phyloP scores from a whole-genome alignment of 225 moss, liverwort and hornwort genomes.

The Neckera pumila region DNA sequence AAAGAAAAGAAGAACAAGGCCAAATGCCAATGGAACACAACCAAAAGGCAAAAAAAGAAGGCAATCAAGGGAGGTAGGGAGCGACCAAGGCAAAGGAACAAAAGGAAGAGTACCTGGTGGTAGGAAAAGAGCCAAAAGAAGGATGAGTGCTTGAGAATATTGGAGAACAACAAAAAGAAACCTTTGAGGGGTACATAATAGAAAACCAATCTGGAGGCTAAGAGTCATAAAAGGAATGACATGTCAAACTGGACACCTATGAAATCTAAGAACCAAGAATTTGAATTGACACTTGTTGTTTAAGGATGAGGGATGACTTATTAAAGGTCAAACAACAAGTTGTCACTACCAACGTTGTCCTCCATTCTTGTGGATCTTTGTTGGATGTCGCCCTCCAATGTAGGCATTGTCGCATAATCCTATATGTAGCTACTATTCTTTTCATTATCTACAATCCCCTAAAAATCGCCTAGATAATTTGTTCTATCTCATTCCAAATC shows the following conservation, averaged over 20 bases:
- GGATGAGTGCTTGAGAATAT: accelerated
- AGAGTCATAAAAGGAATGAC: neutral
- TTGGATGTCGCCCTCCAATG: neutral
- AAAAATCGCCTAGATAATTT: too few relatives aligned
- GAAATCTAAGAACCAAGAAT: too few relatives aligned
- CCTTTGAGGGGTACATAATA: neutral
- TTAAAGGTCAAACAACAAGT: too few relatives aligned
- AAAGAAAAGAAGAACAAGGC: neutral
- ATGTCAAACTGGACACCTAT: too few relatives aligned
- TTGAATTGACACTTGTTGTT: too few relatives aligned
- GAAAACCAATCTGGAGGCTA: accelerated
- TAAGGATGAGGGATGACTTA: too few relatives aligned
- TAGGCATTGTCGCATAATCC: accelerated
- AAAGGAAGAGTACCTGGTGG: accelerated
- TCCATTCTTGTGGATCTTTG: neutral
- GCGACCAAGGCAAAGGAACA: accelerated
- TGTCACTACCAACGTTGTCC: neutral
- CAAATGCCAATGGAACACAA: neutral
- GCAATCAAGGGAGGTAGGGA: accelerated
- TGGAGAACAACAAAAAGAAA: accelerated
- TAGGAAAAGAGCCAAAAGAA: accelerated
- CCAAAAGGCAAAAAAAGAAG: accelerated
- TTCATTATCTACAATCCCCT: too few relatives aligned
- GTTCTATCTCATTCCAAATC: too few relatives aligned
- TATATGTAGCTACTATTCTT: too few relatives aligned